A percentile compares a stretch with the other conserved stretches of the same genome.
phyloP scores from a whole-genome alignment of 2,329 filamentous ascomycete genomes.

The Pseudogymnoascus sp. region DNA sequence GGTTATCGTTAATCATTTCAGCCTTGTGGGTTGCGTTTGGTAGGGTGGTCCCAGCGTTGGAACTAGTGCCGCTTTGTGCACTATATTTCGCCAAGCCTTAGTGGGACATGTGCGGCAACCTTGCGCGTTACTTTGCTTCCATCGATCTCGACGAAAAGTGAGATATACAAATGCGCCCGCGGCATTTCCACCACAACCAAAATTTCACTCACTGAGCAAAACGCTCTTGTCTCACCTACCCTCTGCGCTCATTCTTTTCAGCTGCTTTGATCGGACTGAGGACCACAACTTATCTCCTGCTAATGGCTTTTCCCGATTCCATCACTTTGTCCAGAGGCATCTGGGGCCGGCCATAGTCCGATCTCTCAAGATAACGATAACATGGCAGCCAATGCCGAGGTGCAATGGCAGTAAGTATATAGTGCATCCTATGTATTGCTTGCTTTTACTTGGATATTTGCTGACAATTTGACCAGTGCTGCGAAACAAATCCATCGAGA shows the following conservation, averaged over 20 bases:
- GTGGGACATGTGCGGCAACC: conserved; percentile 10
- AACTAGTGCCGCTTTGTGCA: not conserved
- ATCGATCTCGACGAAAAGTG: conserved; percentile 9
- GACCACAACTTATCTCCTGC: not conserved
- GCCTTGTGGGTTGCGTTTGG: not conserved
- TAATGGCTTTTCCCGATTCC: conserved; percentile 9
- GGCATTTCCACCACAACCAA: not conserved
- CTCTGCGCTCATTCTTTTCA: not conserved
- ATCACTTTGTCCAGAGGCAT: conserved; percentile 12
- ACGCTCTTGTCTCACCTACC: not conserved
- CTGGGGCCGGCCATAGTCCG: conserved; percentile 11
- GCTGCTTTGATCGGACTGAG: not conserved
- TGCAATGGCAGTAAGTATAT: conserved; percentile 46
- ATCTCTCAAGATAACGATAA: conserved; percentile 10
- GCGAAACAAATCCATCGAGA: conserved; percentile 44
- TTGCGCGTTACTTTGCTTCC: conserved; percentile 9
- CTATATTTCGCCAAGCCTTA: conserved; percentile 5
- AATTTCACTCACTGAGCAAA: not conserved
- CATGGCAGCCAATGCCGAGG: conserved; percentile 34
- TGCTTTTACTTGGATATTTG: not conserved
- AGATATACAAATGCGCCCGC: conserved; percentile 10
- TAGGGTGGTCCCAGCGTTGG: not conserved
- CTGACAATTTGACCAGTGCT: conserved; percentile 24
- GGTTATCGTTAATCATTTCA: conserved; percentile 3
- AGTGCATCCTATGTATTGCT: not conserved